Evolutionary conservation across 805 yeast species (phyloP).

Genomic region (Ogataea trehaloabstinens): DNA sequence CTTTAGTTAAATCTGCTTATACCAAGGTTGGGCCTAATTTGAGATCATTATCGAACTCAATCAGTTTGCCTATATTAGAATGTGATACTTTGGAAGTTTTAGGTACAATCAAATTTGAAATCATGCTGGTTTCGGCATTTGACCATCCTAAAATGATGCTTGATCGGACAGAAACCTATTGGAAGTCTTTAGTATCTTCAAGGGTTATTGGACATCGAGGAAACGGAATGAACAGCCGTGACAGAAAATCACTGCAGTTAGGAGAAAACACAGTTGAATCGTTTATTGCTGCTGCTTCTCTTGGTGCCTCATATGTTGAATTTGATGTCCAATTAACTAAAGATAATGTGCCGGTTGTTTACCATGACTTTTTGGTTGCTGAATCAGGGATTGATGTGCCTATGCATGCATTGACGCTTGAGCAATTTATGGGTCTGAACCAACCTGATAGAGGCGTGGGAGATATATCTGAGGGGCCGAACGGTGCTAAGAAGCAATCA

Average conservation of each 20-base stretch:
- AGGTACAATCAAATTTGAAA: slow-evolving; percentile 77
- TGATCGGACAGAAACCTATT: slow-evolving; percentile 73
- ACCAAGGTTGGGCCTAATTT: slow-evolving; percentile 67
- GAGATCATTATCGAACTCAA: slow-evolving; percentile 61
- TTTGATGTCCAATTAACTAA: slow-evolving; percentile 95
- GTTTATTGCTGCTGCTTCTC: slow-evolving; percentile 91
- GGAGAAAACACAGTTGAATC: slow-evolving; percentile 96
- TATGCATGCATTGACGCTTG: slow-evolving; percentile 87
- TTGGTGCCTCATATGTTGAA: slow-evolving; percentile 96
- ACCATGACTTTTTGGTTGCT: slow-evolving; percentile 91
- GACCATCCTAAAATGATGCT: slow-evolving; percentile 64
- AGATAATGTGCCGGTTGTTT: slow-evolving; percentile 87
- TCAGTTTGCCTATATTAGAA: slow-evolving; percentile 76
- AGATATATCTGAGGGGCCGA: slow-evolving; percentile 5
- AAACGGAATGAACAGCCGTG: slow-evolving; percentile 78
- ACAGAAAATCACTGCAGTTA: slow-evolving; percentile 75
- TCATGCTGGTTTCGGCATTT: slow-evolving; percentile 69
- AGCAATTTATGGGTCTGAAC: slow-evolving; percentile 72
- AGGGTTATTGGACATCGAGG: slow-evolving; percentile 97
- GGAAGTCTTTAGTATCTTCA: slow-evolving; percentile 87
- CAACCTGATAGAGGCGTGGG: slow-evolving; percentile 22
- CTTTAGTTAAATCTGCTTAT: slow-evolving; percentile 57
- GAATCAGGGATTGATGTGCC: slow-evolving; percentile 96
- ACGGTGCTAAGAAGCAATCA: slow-evolving; percentile 17
- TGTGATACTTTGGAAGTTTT: slow-evolving; percentile 66